phyloP scores from a whole-genome alignment of 179 eudicot species.

The Vitellaria paradoxa region DNA sequence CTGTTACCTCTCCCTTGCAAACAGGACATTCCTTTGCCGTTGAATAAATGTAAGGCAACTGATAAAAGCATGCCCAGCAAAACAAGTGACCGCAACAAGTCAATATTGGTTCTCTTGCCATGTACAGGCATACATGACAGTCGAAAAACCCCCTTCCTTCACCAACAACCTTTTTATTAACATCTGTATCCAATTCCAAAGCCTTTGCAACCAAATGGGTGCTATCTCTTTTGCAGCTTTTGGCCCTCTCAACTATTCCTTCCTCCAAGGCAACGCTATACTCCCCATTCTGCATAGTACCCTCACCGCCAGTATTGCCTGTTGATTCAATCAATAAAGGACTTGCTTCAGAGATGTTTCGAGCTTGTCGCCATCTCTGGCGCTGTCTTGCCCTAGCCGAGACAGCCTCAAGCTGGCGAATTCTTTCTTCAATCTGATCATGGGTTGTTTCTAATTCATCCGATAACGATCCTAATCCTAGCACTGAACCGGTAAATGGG shows the following conservation, averaged over 20 bases:
- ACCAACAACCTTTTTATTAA: constrained; percentile 18
- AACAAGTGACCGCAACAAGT: constrained; percentile 63
- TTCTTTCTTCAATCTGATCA: constrained; percentile 36
- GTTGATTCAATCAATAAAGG: not conserved
- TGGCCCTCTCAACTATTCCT: constrained; percentile 26
- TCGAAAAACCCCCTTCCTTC: constrained; percentile 45
- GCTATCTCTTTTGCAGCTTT: constrained; percentile 33
- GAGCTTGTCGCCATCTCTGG: constrained; percentile 23
- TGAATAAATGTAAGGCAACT: constrained; percentile 32
- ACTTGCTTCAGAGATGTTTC: constrained; percentile 19
- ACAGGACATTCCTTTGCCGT: constrained; percentile 52
- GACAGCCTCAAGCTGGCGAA: constrained; percentile 37
- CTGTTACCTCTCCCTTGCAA: constrained; percentile 56
- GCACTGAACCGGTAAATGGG: constrained; percentile 7
- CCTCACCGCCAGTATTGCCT: not conserved
- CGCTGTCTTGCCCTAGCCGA: constrained; percentile 33
- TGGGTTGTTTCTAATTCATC: constrained; percentile 26
- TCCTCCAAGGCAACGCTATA: not conserved
- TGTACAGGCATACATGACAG: constrained; percentile 48
- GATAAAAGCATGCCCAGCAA: constrained; percentile 62
- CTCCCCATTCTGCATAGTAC: constrained; percentile 8
- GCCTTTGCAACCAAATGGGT: constrained; percentile 44
- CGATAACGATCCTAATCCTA: constrained; percentile 14
- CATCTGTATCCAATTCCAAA: constrained; percentile 32
- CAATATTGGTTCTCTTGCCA: constrained; percentile 49